Evolutionary conservation across 768 basidiomycete species (phyloP).

Genomic region (Rhodocollybia butyracea): DNA sequence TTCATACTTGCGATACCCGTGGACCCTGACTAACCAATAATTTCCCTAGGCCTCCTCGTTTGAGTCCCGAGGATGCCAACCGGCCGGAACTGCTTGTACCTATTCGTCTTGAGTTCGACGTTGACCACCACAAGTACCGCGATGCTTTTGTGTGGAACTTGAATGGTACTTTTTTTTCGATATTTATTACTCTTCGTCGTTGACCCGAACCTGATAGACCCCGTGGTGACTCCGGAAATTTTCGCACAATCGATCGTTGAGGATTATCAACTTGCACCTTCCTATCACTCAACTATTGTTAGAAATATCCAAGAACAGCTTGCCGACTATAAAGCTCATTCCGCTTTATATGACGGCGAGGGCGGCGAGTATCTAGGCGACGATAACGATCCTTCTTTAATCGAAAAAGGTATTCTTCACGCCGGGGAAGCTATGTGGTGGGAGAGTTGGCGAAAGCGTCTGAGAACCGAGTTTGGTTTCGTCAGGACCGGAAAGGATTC

Average conservation of each 20-base stretch:
- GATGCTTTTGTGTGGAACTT: conserved; percentile 98
- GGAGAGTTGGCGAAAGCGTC: conserved; percentile 66
- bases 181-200: neutral
- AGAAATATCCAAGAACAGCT: conserved; percentile 89
- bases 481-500: conserved; percentile 29
- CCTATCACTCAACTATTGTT: conserved; percentile 64
- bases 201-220: conserved; percentile 48
- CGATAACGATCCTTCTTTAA: conserved; percentile 17
- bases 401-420: conserved; percentile 40
- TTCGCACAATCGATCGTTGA: conserved; percentile 91
- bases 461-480: conserved; percentile 33
- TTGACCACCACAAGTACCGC: conserved; percentile 89
- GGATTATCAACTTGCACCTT: conserved; percentile 75
- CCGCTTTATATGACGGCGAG: conserved; percentile 49
- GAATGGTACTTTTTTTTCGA: conserved; percentile 60
- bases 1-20: conserved; percentile 7
- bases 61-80: conserved; percentile 53
- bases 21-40: neutral
- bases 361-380: conserved; percentile 25
- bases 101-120: conserved; percentile 93
- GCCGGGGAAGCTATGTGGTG: conserved; percentile 59
- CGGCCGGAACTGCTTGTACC: conserved; percentile 85
- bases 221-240: conserved; percentile 81
- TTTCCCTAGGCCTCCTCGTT: conserved; percentile 52
- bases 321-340: conserved; percentile 72